These are phyloP conservation scores for Rutstroemia sp. DNA, from an alignment of 2,329 filamentous ascomycete genomes.

Conservation along the genomic window DNA sequence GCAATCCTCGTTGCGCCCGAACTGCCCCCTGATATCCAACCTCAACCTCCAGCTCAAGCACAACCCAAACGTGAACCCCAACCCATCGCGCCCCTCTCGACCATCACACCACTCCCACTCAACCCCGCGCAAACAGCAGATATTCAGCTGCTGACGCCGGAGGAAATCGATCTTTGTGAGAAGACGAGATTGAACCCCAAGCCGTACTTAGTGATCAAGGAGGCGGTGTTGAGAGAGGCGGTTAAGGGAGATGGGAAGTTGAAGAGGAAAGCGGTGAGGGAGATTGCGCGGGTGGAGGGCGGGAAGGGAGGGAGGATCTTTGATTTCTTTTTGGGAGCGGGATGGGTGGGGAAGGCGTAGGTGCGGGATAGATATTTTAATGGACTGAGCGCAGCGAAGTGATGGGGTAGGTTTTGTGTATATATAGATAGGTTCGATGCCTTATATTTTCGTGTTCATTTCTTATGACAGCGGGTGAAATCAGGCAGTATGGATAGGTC, in stretches of 20 bases:
- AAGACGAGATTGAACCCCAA: slow-evolving; percentile 82
- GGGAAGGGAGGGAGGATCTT: slow-evolving; percentile 82
- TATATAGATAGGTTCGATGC: no score
- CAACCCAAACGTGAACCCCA: slow-evolving; percentile 38
- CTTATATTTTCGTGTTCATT: no score
- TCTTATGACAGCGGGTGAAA: no score
- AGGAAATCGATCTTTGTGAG: slow-evolving; percentile 82
- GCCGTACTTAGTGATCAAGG: slow-evolving; percentile 91
- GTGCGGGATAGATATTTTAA: background rate
- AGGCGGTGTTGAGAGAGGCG: slow-evolving; percentile 83
- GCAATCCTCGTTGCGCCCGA: slow-evolving; percentile 73
- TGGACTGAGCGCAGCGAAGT: no score
- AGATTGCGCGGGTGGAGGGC: slow-evolving; percentile 75
- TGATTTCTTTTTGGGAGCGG: slow-evolving; percentile 89
- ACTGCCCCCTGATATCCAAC: slow-evolving; percentile 44
- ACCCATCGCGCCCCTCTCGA: slow-evolving; percentile 42
- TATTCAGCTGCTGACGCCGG: slow-evolving; percentile 74
- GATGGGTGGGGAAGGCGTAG: slow-evolving; percentile 77
- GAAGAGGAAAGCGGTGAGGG: slow-evolving; percentile 90
- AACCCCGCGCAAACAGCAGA: slow-evolving; percentile 61
- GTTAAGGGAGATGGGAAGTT: slow-evolving; percentile 79
- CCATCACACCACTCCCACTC: slow-evolving; percentile 35
- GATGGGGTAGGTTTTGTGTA: no score
- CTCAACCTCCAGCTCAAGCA: slow-evolving; percentile 23
- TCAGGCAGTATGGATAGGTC: no score